Conservation (phyloP, 2,329 filamentous ascomycete species). For the Microcera coccophila region DNA sequence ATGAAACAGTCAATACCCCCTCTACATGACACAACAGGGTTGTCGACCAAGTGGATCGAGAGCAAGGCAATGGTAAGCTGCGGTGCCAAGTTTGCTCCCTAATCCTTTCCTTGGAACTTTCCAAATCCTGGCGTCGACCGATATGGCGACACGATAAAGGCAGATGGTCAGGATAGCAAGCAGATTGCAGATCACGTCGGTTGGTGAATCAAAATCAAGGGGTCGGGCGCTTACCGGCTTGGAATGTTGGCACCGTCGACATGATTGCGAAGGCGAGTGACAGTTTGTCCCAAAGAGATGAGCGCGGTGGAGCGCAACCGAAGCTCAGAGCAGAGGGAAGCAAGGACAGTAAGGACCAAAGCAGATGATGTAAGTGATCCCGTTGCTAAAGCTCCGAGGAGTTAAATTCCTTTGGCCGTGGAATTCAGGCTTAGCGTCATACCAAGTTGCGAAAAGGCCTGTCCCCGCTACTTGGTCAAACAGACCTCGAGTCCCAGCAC, state of each 20-base stretch:
- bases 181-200: slow-evolving; percentile 24
- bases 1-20: slow-evolving; percentile 32
- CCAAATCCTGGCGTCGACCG: slow-evolving; percentile 16
- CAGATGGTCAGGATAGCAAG: neutral
- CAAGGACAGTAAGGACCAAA: slow-evolving; percentile 12
- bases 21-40: slow-evolving; percentile 31
- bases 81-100: slow-evolving; percentile 24
- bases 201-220: slow-evolving; percentile 26
- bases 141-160: slow-evolving; percentile 1
- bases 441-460: slow-evolving; percentile 23
- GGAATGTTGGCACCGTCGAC: slow-evolving; percentile 25
- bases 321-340: slow-evolving; percentile 18
- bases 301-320: slow-evolving; percentile 8
- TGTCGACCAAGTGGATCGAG: slow-evolving; percentile 27
- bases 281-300: too few relatives aligned
- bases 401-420: slow-evolving; percentile 30
- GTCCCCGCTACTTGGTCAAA: slow-evolving; percentile 8
- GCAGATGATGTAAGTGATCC: neutral
- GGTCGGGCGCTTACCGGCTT: slow-evolving; percentile 26
- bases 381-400: slow-evolving; percentile 15
- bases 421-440: slow-evolving; percentile 31
- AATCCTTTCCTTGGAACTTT: slow-evolving; percentile 13
- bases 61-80: slow-evolving; percentile 19
- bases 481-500: neutral
- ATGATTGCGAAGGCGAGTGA: slow-evolving; percentile 21